Conservation (phyloP, 768 basidiomycete species). For the Trametes villosa region DNA sequence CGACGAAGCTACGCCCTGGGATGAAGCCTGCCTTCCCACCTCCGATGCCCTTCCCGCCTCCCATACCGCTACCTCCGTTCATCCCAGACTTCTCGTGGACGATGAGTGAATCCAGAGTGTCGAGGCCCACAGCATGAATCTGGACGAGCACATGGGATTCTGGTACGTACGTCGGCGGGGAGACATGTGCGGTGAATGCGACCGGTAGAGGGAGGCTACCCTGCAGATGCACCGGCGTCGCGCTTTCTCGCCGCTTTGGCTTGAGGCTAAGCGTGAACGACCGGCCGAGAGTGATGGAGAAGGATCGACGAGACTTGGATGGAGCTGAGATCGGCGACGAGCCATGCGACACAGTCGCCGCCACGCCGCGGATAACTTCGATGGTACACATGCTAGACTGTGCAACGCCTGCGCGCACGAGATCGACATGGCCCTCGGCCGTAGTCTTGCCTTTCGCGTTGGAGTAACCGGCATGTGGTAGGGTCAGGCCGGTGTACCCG, state of each 20-base stretch:
- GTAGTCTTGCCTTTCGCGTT: constrained; percentile 42
- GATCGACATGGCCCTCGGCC: constrained; percentile 62
- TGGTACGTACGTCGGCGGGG: constrained; percentile 76
- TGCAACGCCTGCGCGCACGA: constrained; percentile 76
- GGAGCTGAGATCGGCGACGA: constrained; percentile 1
- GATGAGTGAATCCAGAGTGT: constrained; percentile 71
- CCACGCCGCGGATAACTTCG: constrained; percentile 66
- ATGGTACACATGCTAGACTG: constrained; percentile 90
- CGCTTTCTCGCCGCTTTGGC: constrained; percentile 26
- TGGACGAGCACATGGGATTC: constrained; percentile 77
- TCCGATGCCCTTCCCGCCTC: constrained; percentile 36
- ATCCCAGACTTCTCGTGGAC: constrained; percentile 50
- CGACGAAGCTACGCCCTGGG: constrained; percentile 87
- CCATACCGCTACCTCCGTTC: constrained; percentile 24
- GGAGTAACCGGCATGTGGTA: constrained; percentile 50
- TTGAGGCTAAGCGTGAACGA: constrained; percentile 25
- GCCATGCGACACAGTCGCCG: constrained; percentile 16
- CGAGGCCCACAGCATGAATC: constrained; percentile 88
- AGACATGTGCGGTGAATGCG: constrained; percentile 38
- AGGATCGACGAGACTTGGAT: constrained; percentile 19
- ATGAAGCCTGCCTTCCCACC: constrained; percentile 60
- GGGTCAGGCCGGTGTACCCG: constrained; percentile 47
- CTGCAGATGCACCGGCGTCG: constrained; percentile 31
- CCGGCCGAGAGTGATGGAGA: constrained; percentile 28
- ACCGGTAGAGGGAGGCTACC: constrained; percentile 31